Base-by-base conservation (phyloP, 2,329 filamentous ascomycete genomes). In the Emergomyces africanus region DNA sequence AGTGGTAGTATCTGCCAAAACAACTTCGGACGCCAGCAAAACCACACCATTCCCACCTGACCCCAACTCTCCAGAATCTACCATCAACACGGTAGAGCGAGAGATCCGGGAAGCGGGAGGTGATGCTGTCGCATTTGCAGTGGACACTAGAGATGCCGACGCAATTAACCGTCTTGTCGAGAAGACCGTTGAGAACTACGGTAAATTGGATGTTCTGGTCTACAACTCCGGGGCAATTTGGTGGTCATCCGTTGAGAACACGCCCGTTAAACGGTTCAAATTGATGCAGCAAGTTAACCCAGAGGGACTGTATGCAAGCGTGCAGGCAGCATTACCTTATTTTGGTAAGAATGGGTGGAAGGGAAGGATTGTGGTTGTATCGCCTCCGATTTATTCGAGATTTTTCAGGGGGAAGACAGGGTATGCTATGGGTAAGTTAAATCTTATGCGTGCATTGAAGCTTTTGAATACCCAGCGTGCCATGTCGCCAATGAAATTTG, bases 171-270 rank as follows among this genome's bases (percentile, higher is more conserved):
- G 69, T 8, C 77, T 92, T 46, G 74, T 91, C 2, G 69, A 79
- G 25, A 70, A 78, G 59, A 85, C 85, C 0, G 73, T 87, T 5
- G 63, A 82, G 66, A 76, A 71, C 4, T 86, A 87, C 66, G 79
- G 79, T 49, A 81, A 80, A 25, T 75, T 95, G 3, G 88, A 94
- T 68, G 85, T 87, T 0, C 73, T 95, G 2, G 72, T 94, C 54
- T 95, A 95, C 77, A 95, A 94, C 70, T 85, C 86, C 0, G 89
- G 89, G 46, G 89, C 89, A 2, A 90, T 95, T 64, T 94, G 86
- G 85, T 92, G 89, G 88, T 81, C 86, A 0, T 81, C 86, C 1
- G 83, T 95, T 0, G 80, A 84, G 57, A 81, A 84, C 53, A 92
- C 88, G 0, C 85, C 87, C 0, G 75, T 87, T 63, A 87, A 86